Percentiles rank a stretch among this genome's conserved stretches.
These are phyloP conservation scores for Limtongia smithiae DNA, from an alignment of 805 yeast species.

Conservation along the genomic window DNA sequence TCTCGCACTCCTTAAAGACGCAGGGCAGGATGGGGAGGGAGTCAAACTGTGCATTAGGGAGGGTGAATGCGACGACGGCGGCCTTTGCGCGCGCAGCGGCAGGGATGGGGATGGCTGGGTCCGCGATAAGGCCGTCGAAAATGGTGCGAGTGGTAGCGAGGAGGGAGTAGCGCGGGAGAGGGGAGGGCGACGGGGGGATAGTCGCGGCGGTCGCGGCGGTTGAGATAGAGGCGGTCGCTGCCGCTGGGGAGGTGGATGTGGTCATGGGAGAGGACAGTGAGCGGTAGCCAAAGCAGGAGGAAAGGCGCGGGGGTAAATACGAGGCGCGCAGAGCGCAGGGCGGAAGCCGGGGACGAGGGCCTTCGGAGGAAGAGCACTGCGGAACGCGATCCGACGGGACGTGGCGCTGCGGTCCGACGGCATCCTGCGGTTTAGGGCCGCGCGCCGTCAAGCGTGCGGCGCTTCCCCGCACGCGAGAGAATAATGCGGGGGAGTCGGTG, in stretches of 20 bases:
- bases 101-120: conserved; percentile 1
- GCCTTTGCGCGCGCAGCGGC: neutral
- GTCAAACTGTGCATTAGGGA: conserved; percentile 1
- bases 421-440: neutral
- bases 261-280: neutral
- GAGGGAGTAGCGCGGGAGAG: conserved; percentile 1
- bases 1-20: conserved; percentile 35
- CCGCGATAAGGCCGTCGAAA: conserved; percentile 2
- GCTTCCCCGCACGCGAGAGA: no score
- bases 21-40: conserved; percentile 32
- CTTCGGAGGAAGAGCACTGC: no score
- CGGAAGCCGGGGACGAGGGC: neutral
- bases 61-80: neutral
- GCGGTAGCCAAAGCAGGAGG: neutral
- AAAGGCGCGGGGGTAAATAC: neutral
- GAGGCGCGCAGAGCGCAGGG: neutral
- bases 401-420: neutral
- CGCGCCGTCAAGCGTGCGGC: no score
- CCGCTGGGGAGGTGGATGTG: no score
- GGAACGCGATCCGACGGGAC: neutral
- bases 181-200: no score
- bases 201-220: neutral
- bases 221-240: no score
- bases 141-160: conserved; percentile 3
- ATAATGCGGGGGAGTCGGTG: no score